Evolutionary conservation across 495 filamentous ascomycete species (phyloP), one percentile per base, ranked within the genome.

Genomic region (Podospora appendiculata): DNA sequence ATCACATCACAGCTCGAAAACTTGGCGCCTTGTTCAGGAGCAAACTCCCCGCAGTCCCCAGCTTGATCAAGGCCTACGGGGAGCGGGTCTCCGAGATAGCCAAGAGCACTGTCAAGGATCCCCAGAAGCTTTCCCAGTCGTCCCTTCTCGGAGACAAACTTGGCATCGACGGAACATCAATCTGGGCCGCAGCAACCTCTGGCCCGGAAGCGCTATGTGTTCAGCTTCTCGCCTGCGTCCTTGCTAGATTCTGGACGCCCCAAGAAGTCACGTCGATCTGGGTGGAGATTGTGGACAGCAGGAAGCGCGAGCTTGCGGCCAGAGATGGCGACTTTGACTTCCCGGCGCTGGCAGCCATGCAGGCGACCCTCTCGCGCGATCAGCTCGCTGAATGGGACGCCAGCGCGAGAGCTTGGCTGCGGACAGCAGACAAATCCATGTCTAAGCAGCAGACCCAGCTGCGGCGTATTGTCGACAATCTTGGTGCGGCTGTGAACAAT

Each of bases 181-280:
- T 52, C 32, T 52, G 50, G 50, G 50, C 50, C 1, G 50, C 50
- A 2, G 50, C 50, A 4, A 52, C 50, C 3, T 45, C 50, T 2
- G 12, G 40, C 11, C 32, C 41, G 17, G 32, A 33, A 14, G 50
- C 50, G 8, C 42, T 52, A n/a, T 33, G 33, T 32, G 42, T 46
- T 16, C 50, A 52, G 4, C 42, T 75, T 8, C 59, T 73, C 10
- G 69, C 64, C 10, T 74, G 71, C 52, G 55, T 75, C 51, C 61
- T 75, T 4, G 72, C 70, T 2, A 41, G 62, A 7, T 55, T 62
- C 0, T 70, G 56, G 50, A 49, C 57, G 25, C 59, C 47, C 4
- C 42, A 61, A 5, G 64, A 72, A 53, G 72, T 70, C 5, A 70
- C 54, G 12, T 64, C 67, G 0, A 56, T 73, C 3, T 75, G 71